Evolutionary conservation across 2,329 filamentous ascomycete species (phyloP).

Genomic region (Plectosphaerella plurivora): DNA sequence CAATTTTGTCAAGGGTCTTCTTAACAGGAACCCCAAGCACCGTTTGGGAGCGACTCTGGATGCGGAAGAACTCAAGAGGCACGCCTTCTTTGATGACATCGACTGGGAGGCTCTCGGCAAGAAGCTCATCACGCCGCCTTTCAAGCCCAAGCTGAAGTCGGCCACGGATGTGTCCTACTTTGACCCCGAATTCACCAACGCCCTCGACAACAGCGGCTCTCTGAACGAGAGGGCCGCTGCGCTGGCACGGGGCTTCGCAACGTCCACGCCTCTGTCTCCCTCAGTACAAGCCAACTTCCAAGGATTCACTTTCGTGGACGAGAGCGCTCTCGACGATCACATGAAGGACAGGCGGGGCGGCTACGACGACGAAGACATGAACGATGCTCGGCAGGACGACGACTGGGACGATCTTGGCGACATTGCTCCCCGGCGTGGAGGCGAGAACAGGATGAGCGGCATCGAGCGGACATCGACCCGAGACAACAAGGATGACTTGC

Average conservation of each 20-base stretch:
- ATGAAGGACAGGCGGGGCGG: constrained; percentile 51
- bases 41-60: constrained; percentile 86
- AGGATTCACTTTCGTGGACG: constrained; percentile 98
- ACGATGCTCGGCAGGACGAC: constrained; percentile 45
- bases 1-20: constrained; percentile 95
- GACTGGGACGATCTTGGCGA: constrained; percentile 59
- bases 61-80: constrained; percentile 88
- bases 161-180: constrained; percentile 98
- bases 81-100: constrained; percentile 91
- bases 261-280: constrained; percentile 87
- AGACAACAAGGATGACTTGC: constrained; percentile 30
- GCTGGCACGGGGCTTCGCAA: constrained; percentile 77
- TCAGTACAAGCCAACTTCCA: constrained; percentile 98
- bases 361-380: constrained; percentile 57
- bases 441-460: constrained; percentile 58
- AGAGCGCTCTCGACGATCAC: constrained; percentile 87
- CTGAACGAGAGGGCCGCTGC: constrained; percentile 88
- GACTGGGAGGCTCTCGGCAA: constrained; percentile 85
- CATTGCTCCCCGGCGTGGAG: constrained; percentile 38
- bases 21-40: constrained; percentile 96
- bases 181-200: constrained; percentile 96
- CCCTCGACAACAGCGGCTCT: constrained; percentile 79
- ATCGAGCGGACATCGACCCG: constrained; percentile 52
- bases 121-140: constrained; percentile 92
- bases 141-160: constrained; percentile 95